Evolutionary conservation across 192 early-diverging fungal genomes (phyloP).

Genomic region (Umbelopsis ramanniana): DNA sequence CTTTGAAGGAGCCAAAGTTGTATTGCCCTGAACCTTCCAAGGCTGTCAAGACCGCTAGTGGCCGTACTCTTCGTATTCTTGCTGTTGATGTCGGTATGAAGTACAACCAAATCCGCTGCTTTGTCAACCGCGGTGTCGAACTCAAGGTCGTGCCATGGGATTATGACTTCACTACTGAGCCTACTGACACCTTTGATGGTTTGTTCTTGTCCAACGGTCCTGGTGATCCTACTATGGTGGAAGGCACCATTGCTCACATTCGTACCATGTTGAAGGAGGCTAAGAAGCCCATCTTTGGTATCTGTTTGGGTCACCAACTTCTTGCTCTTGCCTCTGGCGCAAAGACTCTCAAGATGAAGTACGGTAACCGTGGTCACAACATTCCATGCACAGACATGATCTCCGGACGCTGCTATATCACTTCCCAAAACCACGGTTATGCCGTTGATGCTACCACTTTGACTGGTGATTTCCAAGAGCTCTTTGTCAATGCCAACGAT

Average conservation of each 20-base stretch:
- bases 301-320: constrained; percentile 99
- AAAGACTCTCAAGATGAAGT: constrained; percentile 94
- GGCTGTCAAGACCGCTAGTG: constrained; percentile 56
- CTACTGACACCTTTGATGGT: constrained; percentile 75
- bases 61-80: constrained; percentile 82
- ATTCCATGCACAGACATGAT: constrained; percentile 97
- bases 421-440: constrained; percentile 98
- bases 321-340: constrained; percentile 93
- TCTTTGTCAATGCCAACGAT: constrained; percentile 99
- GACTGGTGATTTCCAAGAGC: constrained; percentile 74
- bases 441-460: constrained; percentile 88
- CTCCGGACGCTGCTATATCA: constrained; percentile 97
- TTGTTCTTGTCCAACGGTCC: constrained; percentile 96
- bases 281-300: constrained; percentile 96
- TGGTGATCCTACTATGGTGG: constrained; percentile 91
- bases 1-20: constrained; percentile 76
- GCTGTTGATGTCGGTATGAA: constrained; percentile 99
- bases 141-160: constrained; percentile 96
- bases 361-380: constrained; percentile 99
- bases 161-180: constrained; percentile 85
- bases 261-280: constrained; percentile 64
- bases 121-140: constrained; percentile 93
- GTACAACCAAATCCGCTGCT: constrained; percentile 98
- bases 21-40: constrained; percentile 73
- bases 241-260: constrained; percentile 77